Conservation (phyloP, 805 yeast genomes). For the Scheffersomyces ergatensis region DNA sequence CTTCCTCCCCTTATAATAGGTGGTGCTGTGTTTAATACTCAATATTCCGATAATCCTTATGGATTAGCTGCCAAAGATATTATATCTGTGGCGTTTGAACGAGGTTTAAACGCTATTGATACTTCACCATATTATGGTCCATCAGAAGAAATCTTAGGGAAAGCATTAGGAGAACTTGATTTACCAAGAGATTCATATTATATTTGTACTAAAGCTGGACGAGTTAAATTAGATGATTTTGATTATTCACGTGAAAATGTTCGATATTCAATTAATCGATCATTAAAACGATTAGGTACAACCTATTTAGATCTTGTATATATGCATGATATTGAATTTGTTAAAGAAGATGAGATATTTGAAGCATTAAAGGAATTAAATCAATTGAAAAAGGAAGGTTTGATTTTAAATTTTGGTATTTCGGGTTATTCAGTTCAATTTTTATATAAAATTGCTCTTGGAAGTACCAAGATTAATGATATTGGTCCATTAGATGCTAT, state of each 20-base stretch:
- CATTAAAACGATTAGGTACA: constrained; percentile 65
- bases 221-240: constrained; percentile 65
- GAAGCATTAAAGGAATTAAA: constrained; percentile 64
- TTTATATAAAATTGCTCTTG: constrained; percentile 50
- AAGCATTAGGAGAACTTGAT: constrained; percentile 42
- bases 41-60: constrained; percentile 70
- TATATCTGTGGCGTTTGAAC: constrained; percentile 54
- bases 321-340: constrained; percentile 88
- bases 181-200: constrained; percentile 61
- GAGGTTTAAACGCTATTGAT: constrained; percentile 77
- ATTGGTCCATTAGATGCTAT: constrained; percentile 72
- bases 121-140: constrained; percentile 95
- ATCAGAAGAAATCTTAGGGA: constrained; percentile 73
- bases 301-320: constrained; percentile 76
- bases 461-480: constrained; percentile 29
- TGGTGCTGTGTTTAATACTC: constrained; percentile 84
- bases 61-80: constrained; percentile 57
- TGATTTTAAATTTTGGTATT: constrained; percentile 65
- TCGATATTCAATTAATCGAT: constrained; percentile 60
- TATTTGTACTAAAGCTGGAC: constrained; percentile 84
- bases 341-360: constrained; percentile 47
- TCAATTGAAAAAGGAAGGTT: constrained; percentile 60
- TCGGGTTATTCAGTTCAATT: constrained; percentile 85
- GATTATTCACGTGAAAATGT: constrained; percentile 69
- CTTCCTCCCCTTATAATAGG: constrained; percentile 70